phyloP scores from a whole-genome alignment of 1,139 yeast species.

The Suhomyces chickasaworum region DNA sequence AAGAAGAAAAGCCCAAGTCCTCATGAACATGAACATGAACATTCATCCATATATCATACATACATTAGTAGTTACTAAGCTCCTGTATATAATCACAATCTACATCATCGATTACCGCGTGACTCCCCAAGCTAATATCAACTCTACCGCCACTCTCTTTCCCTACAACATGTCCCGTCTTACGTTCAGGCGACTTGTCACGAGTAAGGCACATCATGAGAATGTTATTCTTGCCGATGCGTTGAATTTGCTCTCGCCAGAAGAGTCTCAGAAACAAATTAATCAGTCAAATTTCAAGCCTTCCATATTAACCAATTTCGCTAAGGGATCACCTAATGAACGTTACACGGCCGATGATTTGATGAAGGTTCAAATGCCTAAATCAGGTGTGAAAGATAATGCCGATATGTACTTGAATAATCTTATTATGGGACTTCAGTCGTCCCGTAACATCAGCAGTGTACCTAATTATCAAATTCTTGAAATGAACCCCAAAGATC shows the following conservation, averaged over 20 bases:
- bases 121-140: neutral
- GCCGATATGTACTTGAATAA: slow-evolving; percentile 22
- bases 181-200: slow-evolving; percentile 11
- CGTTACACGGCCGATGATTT: slow-evolving; percentile 24
- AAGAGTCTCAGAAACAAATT: slow-evolving; percentile 10
- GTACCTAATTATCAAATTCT: slow-evolving; percentile 14
- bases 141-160: neutral
- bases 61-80: neutral
- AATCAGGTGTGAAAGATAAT: slow-evolving; percentile 9
- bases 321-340: slow-evolving; percentile 37
- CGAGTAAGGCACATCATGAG: slow-evolving; percentile 20
- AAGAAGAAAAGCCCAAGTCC: slow-evolving; percentile 6
- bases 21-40: no score
- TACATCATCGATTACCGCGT: neutral
- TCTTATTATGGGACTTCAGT: slow-evolving; percentile 25
- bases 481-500: slow-evolving; percentile 24
- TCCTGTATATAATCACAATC: neutral
- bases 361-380: slow-evolving; percentile 16
- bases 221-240: slow-evolving; percentile 41
- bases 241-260: slow-evolving; percentile 38
- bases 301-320: slow-evolving; percentile 35
- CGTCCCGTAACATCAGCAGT: slow-evolving; percentile 12
- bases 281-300: slow-evolving; percentile 31
- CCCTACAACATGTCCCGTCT: slow-evolving; percentile 5
- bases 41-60: neutral